These are phyloP conservation scores for Colletotrichum brevisporum DNA, from an alignment of 2,329 filamentous ascomycete species.

Conservation along the genomic window DNA sequence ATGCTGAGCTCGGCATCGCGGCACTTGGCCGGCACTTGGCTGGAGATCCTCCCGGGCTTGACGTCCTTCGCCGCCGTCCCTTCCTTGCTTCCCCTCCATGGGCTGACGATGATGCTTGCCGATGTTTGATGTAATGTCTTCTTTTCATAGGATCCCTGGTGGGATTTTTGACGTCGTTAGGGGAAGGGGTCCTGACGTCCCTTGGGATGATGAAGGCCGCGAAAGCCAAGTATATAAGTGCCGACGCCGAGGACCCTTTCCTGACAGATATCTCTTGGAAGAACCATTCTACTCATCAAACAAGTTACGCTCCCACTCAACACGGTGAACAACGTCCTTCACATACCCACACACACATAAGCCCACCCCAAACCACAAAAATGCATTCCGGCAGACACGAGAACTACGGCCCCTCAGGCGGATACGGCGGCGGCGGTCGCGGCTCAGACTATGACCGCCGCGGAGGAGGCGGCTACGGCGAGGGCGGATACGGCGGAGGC, in stretches of 20 bases:
- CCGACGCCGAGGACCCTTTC: not conserved
- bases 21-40: conserved; percentile 32
- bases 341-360: not conserved
- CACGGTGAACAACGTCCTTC: not conserved
- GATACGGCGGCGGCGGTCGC: conserved; percentile 26
- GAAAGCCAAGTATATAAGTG: conserved; percentile 19
- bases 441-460: conserved; percentile 23
- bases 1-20: conserved; percentile 10
- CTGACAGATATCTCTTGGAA: not conserved
- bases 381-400: conserved; percentile 37
- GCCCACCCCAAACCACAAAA: not conserved
- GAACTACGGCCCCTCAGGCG: conserved; percentile 34
- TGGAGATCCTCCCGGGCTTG: conserved; percentile 11
- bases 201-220: conserved; percentile 6
- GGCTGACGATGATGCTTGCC: conserved; percentile 10
- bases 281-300: not conserved
- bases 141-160: conserved; percentile 12
- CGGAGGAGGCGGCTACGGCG: conserved; percentile 13
- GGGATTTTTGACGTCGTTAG: conserved; percentile 32
- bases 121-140: conserved; percentile 4
- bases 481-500: conserved; percentile 17
- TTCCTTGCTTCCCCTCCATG: not conserved
- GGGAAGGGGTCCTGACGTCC: not conserved
- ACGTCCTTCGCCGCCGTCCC: conserved; percentile 9
- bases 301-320: not conserved